phyloP scores from a whole-genome alignment of 2,329 filamentous ascomycete genomes.

The Ophiostoma tasmaniense region DNA sequence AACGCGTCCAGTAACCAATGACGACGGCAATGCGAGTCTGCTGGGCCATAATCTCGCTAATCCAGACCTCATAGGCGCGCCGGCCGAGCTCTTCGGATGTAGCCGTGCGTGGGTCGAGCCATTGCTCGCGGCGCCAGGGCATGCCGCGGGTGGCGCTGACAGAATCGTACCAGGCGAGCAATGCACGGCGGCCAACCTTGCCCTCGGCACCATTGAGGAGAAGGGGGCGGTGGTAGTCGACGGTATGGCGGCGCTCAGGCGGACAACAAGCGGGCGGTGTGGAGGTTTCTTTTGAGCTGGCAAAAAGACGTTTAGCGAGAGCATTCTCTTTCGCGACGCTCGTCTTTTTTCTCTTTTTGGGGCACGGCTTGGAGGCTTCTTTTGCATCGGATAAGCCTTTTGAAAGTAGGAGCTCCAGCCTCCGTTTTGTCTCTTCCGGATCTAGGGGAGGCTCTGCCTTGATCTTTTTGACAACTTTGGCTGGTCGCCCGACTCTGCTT shows the following conservation, averaged over 20 bases:
- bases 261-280: conserved; percentile 18
- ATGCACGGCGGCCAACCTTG: conserved; percentile 27
- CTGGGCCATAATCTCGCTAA: conserved; percentile 60
- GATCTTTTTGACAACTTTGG: not conserved
- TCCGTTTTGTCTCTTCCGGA: not conserved
- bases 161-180: conserved; percentile 46
- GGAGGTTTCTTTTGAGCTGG: not conserved
- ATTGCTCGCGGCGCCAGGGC: conserved; percentile 49
- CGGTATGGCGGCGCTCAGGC: conserved; percentile 29
- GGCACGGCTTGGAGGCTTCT: not conserved
- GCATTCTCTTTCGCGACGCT: not conserved
- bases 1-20: conserved; percentile 54
- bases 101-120: conserved; percentile 37
- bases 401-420: not conserved
- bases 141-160: conserved; percentile 41
- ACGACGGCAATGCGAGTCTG: conserved; percentile 56
- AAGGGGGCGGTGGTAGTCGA: conserved; percentile 42
- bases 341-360: not conserved
- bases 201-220: conserved; percentile 34
- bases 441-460: not conserved
- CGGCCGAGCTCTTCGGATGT: conserved; percentile 33
- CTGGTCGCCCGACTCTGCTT: not conserved
- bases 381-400: not conserved
- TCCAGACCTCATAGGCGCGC: conserved; percentile 58
- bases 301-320: conserved; percentile 6